phyloP scores from a whole-genome alignment of 768 basidiomycete genomes.

The Botryobasidium botryosum region DNA sequence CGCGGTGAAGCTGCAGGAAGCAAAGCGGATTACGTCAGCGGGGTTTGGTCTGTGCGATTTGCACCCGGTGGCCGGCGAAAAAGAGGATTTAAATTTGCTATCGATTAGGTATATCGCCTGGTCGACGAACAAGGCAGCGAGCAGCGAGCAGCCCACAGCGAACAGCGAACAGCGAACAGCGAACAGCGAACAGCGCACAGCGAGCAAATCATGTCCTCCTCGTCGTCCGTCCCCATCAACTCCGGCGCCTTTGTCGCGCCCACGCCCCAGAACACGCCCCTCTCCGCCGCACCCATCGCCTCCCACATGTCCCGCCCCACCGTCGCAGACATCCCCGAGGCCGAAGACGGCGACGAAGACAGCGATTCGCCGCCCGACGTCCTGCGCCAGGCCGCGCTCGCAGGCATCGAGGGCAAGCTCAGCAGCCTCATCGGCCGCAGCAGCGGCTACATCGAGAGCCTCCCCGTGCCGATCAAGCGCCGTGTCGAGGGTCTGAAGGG shows the following conservation, averaged over 20 bases:
- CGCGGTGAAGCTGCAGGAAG: no score
- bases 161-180: no score
- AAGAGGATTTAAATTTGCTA: no score
- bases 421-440: conserved; percentile 73
- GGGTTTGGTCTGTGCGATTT: no score
- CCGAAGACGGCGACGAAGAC: conserved; percentile 49
- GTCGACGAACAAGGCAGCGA: no score
- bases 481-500: conserved; percentile 88
- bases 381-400: conserved; percentile 48
- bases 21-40: no score
- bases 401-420: conserved; percentile 79
- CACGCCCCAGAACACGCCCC: conserved; percentile 86
- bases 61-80: no score
- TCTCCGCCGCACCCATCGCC: conserved; percentile 65
- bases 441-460: conserved; percentile 85
- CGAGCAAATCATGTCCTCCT: conserved; percentile 2
- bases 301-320: conserved; percentile 61
- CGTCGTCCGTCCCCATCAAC: conserved; percentile 7
- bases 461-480: conserved; percentile 65
- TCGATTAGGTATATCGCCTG: no score
- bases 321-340: conserved; percentile 24
- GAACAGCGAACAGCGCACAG: no score
- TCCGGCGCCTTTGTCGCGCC: conserved; percentile 34
- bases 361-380: conserved; percentile 28
- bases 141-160: background rate